These are phyloP conservation scores for Cladosporium sp. DNA, from an alignment of 2,329 filamentous ascomycete species.

Conservation along the genomic window DNA sequence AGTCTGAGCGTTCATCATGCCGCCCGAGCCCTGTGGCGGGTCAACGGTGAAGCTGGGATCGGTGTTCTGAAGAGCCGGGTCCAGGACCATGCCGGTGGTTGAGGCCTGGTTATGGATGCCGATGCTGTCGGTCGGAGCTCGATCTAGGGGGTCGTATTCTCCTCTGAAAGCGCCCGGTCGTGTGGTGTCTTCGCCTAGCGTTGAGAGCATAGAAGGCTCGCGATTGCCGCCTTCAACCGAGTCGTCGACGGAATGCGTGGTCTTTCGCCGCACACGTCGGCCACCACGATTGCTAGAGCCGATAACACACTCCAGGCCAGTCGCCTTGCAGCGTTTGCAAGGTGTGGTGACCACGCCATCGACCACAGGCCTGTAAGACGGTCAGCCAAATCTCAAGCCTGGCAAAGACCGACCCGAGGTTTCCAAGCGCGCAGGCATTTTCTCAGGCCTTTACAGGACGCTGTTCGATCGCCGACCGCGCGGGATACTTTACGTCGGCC, in stretches of 20 bases:
- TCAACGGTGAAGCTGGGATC: conserved; percentile 21
- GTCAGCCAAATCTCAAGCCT: conserved; percentile 28
- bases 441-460: conserved; percentile 50
- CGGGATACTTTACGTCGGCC: not conserved
- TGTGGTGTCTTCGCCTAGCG: conserved; percentile 14
- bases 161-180: conserved; percentile 18
- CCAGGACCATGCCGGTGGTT: conserved; percentile 32
- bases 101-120: conserved; percentile 11
- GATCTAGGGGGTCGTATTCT: conserved; percentile 12
- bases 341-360: conserved; percentile 55
- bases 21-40: conserved; percentile 17
- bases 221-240: conserved; percentile 20
- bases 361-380: conserved; percentile 41
- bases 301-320: conserved; percentile 60
- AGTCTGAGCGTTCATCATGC: conserved; percentile 21
- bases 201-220: conserved; percentile 17
- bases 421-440: conserved; percentile 53
- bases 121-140: conserved; percentile 25
- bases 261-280: conserved; percentile 47
- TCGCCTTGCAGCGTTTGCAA: conserved; percentile 60
- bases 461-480: conserved; percentile 13
- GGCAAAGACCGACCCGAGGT: conserved; percentile 50
- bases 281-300: conserved; percentile 63
- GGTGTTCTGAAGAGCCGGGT: conserved; percentile 34
- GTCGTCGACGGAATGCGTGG: conserved; percentile 11